These are phyloP conservation scores for Chrysochromulina tobinii DNA, from an alignment of 78 protist genomes.

Conservation along the genomic window DNA sequence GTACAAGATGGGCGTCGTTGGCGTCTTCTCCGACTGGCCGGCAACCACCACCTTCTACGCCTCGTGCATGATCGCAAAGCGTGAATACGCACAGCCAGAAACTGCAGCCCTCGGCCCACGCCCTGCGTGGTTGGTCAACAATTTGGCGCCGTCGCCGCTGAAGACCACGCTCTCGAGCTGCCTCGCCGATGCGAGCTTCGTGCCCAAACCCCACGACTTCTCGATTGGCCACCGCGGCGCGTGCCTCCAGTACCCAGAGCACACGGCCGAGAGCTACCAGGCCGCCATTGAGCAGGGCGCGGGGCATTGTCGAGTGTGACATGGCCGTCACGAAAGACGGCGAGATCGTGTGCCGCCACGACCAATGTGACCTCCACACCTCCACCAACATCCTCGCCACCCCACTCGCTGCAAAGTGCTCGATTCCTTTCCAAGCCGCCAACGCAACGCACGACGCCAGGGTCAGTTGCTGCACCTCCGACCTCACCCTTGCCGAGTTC, in stretches of 20 bases:
- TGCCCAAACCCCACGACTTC: neutral
- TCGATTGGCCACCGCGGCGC: neutral
- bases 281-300: slow-evolving; percentile 20
- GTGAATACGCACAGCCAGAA: too few relatives aligned
- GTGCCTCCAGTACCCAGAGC: slow-evolving; percentile 3
- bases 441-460: neutral
- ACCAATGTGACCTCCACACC: neutral
- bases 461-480: neutral
- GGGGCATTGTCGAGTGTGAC: slow-evolving; percentile 18
- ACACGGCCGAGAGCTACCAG: neutral
- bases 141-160: too few relatives aligned
- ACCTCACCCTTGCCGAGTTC: slow-evolving; percentile 10
- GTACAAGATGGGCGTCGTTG: neutral
- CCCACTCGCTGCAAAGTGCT: slow-evolving; percentile 1
- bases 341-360: slow-evolving; percentile 3
- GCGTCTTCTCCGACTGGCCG: slow-evolving; percentile 27
- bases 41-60: slow-evolving; percentile 26
- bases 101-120: too few relatives aligned
- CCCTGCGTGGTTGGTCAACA: too few relatives aligned
- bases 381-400: neutral
- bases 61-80: neutral
- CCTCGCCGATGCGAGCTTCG: too few relatives aligned
- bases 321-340: neutral
- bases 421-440: neutral
- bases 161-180: too few relatives aligned